Base-by-base conservation (phyloP, 2,329 filamentous ascomycete species). In the Pyrenochaeta sp. region DNA sequence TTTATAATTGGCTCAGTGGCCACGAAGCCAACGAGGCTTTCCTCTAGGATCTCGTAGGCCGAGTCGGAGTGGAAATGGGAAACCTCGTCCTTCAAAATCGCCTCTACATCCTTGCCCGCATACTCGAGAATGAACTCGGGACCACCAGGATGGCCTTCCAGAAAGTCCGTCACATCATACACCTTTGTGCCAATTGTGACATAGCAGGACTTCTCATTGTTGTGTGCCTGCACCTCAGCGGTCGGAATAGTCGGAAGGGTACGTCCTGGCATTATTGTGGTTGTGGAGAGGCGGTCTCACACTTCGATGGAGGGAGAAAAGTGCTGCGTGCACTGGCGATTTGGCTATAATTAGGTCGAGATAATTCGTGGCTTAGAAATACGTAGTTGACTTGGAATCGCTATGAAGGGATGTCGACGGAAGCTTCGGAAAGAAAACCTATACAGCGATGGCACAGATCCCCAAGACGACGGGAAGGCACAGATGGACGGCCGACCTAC, bases 41-140 rank as follows among this genome's bases (percentile, higher is more conserved):
- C 95, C 40, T 96, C 91, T 21, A 99, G 83, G 12, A 98, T 90
- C 68, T 98, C 94, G 77, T 97, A 99, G n/a, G 95, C 95, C 1
- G 92, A 84, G 57, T 98, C 93, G 42, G 90, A 92, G 75, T 99
- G 95, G 37, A 82, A 79, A 72, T 99, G 95, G 30, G 93, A 97
- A 37, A 85, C 79, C 56, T 88, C 83, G 71, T 99, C 93, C 72
- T 90, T 87, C 77, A 99, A 82, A 54, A 97, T 96, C 3, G 87
- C 83, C 60, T 85, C 84, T 52, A 97, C 83, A 76, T 99, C 95
- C 75, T 92, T 91, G 63, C 94, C 94, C 29, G 85, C 95, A 75
- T 95, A 96, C 47, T 97, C 90, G 59, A 97, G 81, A 57, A 99
- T 89, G 66, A 98, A 81, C 58, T 97, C 91, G 67, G 87, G 86